Base-by-base conservation (phyloP, 2,329 filamentous ascomycete species). In the Rutstroemia sp. region DNA sequence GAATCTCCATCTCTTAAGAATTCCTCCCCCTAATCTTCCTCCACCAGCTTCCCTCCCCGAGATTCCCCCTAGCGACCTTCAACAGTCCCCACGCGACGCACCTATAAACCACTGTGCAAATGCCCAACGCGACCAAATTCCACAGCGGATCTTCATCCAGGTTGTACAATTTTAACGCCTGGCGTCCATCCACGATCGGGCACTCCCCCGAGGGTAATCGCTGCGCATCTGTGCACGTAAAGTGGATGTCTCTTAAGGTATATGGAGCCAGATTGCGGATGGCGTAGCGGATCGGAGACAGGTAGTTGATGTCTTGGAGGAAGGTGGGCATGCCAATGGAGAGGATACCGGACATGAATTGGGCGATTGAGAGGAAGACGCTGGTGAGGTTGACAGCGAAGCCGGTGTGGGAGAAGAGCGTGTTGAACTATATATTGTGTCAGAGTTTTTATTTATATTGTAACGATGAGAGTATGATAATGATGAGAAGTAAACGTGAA, bases 381-480 rank as follows among this genome's bases (percentile, higher is more conserved):
- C 80, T 83, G 61, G 86, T 89, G 56, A 89, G 71, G 63, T 88
- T 89, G 57, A 91, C 81, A 0, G 87, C 86, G 68, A 91, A 91
- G 2, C 88, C 88, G 0, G 86, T 87, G 66, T 91, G 87, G 7
- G 73, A 73, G 68, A 90, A 88, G 8, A 91, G 72, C 0, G 87
- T 90, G 72, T 89, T 89, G 75, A 91, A 91, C 73, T 68, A 19
- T 17, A n/a, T 14, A 56, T 27, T 17, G 2, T 12, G 57, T 34
- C n/a, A 2, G 5, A 47, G 19, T 54, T 51, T 51, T 42, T 27
- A 14, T 5, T 45, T 21, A 17, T 7, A 42, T 30, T 19, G 19
- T 19, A 19, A 3, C 19, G 19, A 19, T 19, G 19, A 19, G 19
- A 19, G 19, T 19, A 19, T 19, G 19, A 19, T 19, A 3, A 27